Evolutionary conservation across 768 basidiomycete species (phyloP), one percentile per base, ranked within the genome.

Genomic region (Tubosaeta sp.): DNA sequence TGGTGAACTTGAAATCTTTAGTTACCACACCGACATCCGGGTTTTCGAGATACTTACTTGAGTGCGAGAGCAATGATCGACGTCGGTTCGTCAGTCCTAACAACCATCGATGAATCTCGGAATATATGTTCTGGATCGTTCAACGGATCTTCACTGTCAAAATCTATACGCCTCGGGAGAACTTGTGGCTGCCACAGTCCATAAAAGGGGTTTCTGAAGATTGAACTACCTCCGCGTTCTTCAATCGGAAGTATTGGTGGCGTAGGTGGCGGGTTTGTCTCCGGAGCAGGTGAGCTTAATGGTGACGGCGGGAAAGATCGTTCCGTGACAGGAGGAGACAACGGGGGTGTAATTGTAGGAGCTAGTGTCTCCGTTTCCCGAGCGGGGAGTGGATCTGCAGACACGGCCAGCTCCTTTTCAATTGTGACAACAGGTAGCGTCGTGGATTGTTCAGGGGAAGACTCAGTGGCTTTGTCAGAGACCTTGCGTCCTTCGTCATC

Each of bases 51-150:
- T 8, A 69, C 82, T 60, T 61, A 92, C 91, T 87, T 90, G 44
- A 99, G 71, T 6, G 93, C 91, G 50, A 97, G 83, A 7, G 96
- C 94, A 56, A 98, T 94, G 62, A 98, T 96, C 16, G 95, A 97
- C 0, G 94, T 96, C 3, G 95, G 96, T 63, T 99, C 96, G 66
- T 97, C 94, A 18, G 93, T 93, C 18, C 95, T 81, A 18, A 99
- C 87, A 45, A 97, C 85, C 82, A 98, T 94, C 2, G 87, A 85
- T 14, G 91, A 93, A 62, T 95, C 94, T 32, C 90, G 79, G 71
- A 96, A 97, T 43, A 98, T 86, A 63, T 98, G 93, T 61, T 97
- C 94, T 1, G 85, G 85, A 63, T 91, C 87, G 54, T 78, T 77
- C 67, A 85, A 78, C 4, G 81, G 79, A 60, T 90, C 86, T 11